These are phyloP conservation scores for Lachancea lanzarotensis DNA, from an alignment of 805 yeast species.

Conservation along the genomic window DNA sequence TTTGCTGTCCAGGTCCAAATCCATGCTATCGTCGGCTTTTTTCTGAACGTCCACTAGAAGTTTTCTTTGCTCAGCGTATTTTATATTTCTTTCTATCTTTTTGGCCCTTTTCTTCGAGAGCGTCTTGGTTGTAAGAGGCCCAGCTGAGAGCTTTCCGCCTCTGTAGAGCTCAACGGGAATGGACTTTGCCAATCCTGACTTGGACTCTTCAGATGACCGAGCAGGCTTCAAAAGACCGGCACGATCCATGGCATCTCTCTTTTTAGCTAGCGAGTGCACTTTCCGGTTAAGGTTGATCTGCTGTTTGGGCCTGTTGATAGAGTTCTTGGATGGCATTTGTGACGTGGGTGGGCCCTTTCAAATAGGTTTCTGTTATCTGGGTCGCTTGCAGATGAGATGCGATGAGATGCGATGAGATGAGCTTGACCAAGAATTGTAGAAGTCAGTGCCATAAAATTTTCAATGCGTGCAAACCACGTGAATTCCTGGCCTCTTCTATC, in stretches of 20 bases:
- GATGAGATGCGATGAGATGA: slow-evolving; percentile 16
- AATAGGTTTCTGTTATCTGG: neutral
- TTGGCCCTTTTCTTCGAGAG: slow-evolving; percentile 71
- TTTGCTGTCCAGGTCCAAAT: slow-evolving; percentile 32
- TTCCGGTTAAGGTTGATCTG: slow-evolving; percentile 46
- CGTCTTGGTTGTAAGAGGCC: slow-evolving; percentile 45
- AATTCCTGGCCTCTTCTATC: too few species aligned
- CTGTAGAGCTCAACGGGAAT: slow-evolving; percentile 39
- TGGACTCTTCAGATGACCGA: slow-evolving; percentile 39
- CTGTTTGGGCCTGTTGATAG: slow-evolving; percentile 73
- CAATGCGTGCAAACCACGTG: neutral
- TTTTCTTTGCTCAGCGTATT: slow-evolving; percentile 57
- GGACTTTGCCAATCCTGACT: slow-evolving; percentile 37
- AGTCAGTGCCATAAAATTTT: slow-evolving; percentile 3
- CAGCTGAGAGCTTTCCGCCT: slow-evolving; percentile 20
- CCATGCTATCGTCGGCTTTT: slow-evolving; percentile 45
- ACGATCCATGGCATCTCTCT: slow-evolving; percentile 47
- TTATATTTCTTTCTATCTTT: slow-evolving; percentile 73
- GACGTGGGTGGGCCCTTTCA: neutral
- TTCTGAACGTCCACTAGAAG: slow-evolving; percentile 45
- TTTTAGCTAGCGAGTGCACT: slow-evolving; percentile 44
- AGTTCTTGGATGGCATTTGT: slow-evolving; percentile 73
- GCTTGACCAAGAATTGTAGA: neutral
- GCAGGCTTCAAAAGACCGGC: slow-evolving; percentile 39
- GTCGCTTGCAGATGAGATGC: neutral